These are phyloP conservation scores for Gracilaria vermiculophylla DNA, from an alignment of 23 red algal species.

Conservation along the genomic window DNA sequence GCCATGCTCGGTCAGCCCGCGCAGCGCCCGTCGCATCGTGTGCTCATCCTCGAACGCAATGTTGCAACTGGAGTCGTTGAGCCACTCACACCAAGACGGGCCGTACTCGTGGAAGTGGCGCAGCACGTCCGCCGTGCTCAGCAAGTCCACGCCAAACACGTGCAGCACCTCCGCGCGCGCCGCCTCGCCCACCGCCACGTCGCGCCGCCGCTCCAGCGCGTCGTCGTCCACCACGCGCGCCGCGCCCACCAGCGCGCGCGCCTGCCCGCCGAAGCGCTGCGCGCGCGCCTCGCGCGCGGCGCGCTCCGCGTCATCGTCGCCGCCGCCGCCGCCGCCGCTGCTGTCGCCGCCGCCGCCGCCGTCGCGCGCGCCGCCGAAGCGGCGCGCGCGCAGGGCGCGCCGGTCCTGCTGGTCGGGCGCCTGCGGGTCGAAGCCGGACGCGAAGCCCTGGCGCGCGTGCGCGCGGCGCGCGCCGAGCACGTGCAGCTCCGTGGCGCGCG, in stretches of 20 bases:
- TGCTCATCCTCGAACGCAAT: slow-evolving; percentile 57
- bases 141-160: slow-evolving; percentile 69
- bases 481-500: background rate
- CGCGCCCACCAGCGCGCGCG: background rate
- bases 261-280: background rate
- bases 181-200: slow-evolving; percentile 41
- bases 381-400: background rate
- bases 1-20: slow-evolving; percentile 18
- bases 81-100: slow-evolving; percentile 64
- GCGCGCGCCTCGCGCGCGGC: slow-evolving; percentile 3
- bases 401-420: slow-evolving; percentile 2
- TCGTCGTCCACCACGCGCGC: background rate
- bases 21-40: slow-evolving; percentile 25
- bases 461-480: slow-evolving; percentile 66
- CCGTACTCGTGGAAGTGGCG: slow-evolving; percentile 59
- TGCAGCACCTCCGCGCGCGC: slow-evolving; percentile 29
- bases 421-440: slow-evolving; percentile 44
- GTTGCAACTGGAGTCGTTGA: slow-evolving; percentile 69
- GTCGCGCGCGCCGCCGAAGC: no score
- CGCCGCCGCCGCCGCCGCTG: no score
- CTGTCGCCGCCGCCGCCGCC: no score
- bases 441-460: slow-evolving; percentile 32
- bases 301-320: background rate
- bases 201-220: slow-evolving; percentile 41
- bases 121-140: slow-evolving; percentile 41